phyloP scores from a whole-genome alignment of 1,139 yeast genomes.

The Diutina catenulata region DNA sequence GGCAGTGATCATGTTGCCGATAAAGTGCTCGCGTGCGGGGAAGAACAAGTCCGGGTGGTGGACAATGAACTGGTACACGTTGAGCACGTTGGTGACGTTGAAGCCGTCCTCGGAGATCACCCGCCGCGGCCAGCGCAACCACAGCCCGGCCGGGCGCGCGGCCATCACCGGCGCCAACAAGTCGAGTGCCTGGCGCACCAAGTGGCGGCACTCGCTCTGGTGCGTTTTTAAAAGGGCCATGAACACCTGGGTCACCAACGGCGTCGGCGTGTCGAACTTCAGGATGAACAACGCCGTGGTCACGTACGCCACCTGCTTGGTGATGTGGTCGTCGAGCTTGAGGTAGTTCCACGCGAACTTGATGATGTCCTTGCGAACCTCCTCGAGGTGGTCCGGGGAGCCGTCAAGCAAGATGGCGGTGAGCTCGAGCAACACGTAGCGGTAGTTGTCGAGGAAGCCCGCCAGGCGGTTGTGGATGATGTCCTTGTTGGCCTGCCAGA shows the following conservation, averaged over 20 bases:
- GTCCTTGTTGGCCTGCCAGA: slow-evolving; percentile 63
- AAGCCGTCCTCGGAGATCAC: slow-evolving; percentile 86
- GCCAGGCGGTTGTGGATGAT: slow-evolving; percentile 46
- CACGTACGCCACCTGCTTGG: slow-evolving; percentile 90
- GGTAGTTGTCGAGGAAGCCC: slow-evolving; percentile 62
- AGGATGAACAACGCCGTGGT: slow-evolving; percentile 80
- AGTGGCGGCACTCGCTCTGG: slow-evolving; percentile 71
- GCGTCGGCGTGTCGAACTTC: slow-evolving; percentile 81
- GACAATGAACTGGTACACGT: slow-evolving; percentile 82
- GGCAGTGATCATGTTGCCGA: slow-evolving; percentile 84
- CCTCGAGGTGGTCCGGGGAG: slow-evolving; percentile 49
- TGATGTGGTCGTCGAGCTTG: slow-evolving; percentile 76
- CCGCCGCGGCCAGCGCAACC: slow-evolving; percentile 95
- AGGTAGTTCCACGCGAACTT: slow-evolving; percentile 93
- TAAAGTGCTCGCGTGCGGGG: slow-evolving; percentile 78
- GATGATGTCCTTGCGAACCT: slow-evolving; percentile 75
- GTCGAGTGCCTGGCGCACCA: slow-evolving; percentile 84
- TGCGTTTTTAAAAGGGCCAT: slow-evolving; percentile 80
- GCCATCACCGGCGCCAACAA: slow-evolving; percentile 83
- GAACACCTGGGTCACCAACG: slow-evolving; percentile 84
- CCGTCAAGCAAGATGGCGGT: slow-evolving; percentile 67
- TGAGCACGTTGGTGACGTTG: slow-evolving; percentile 71
- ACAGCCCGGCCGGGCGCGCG: slow-evolving; percentile 48
- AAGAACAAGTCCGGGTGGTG: slow-evolving; percentile 79
- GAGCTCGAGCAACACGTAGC: slow-evolving; percentile 71